Evolutionary conservation across 2,329 filamentous ascomycete genomes (phyloP).

Genomic region (Neonectria sp.): DNA sequence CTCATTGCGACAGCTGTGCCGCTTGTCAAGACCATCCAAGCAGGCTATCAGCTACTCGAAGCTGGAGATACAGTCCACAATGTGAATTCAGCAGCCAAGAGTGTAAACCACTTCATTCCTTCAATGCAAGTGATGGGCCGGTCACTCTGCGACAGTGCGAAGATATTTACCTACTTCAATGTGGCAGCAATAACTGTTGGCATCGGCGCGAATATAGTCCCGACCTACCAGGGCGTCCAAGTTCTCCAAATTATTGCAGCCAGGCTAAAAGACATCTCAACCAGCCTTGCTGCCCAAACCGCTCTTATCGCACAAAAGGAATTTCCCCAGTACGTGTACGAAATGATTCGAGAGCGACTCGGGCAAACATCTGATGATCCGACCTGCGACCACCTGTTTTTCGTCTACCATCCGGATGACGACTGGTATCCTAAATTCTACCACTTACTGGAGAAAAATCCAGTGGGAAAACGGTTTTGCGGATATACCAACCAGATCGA

Average conservation of each 20-base stretch:
- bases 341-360: slow-evolving; percentile 55
- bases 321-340: slow-evolving; percentile 55
- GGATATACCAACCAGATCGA: slow-evolving; percentile 59
- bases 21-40: slow-evolving; percentile 44
- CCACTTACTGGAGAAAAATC: slow-evolving; percentile 53
- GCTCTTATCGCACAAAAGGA: slow-evolving; percentile 55
- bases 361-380: slow-evolving; percentile 51
- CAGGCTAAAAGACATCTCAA: slow-evolving; percentile 52
- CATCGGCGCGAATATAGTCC: slow-evolving; percentile 53
- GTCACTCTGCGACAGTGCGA: slow-evolving; percentile 52
- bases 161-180: slow-evolving; percentile 51
- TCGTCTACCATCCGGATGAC: slow-evolving; percentile 59
- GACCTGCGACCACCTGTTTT: slow-evolving; percentile 55
- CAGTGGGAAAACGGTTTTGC: slow-evolving; percentile 52
- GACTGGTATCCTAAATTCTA: slow-evolving; percentile 60
- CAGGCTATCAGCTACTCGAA: slow-evolving; percentile 46
- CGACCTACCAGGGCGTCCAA: slow-evolving; percentile 55
- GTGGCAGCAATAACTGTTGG: slow-evolving; percentile 49
- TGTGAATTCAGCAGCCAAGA: slow-evolving; percentile 26
- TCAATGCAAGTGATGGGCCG: slow-evolving; percentile 54
- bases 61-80: slow-evolving; percentile 44
- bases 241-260: slow-evolving; percentile 54
- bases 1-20: slow-evolving; percentile 11
- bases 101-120: slow-evolving; percentile 44
- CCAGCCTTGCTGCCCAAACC: slow-evolving; percentile 53